Conservation (phyloP, 2,329 filamentous ascomycete species). For the Fusarium kyushuense region DNA sequence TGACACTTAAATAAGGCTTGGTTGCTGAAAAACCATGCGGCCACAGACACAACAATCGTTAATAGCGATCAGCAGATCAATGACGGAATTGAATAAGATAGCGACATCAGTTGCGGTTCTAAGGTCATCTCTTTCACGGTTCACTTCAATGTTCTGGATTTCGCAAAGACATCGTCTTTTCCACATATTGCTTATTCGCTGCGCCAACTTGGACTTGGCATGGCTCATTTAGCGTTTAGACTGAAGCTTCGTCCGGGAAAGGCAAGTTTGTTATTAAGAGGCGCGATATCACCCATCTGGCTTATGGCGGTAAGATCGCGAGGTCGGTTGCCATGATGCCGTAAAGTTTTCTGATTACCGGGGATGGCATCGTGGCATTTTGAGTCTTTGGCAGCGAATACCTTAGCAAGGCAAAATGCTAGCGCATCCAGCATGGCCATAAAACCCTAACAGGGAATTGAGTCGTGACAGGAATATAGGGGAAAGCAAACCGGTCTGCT, state of each 20-base stretch:
- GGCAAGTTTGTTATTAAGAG: conserved; percentile 26
- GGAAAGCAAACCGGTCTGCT: conserved; percentile 9
- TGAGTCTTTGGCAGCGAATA: conserved; percentile 24
- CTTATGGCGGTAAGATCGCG: conserved; percentile 19
- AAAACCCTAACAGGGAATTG: conserved; percentile 15
- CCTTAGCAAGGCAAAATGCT: neutral
- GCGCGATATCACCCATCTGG: conserved; percentile 27
- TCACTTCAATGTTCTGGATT: conserved; percentile 18
- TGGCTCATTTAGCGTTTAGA: conserved; percentile 16
- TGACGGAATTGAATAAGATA: conserved; percentile 7
- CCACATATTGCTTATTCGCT: conserved; percentile 31
- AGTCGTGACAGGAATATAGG: conserved; percentile 6
- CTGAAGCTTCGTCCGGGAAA: conserved; percentile 25
- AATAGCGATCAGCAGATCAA: neutral
- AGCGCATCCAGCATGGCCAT: neutral
- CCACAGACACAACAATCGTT: conserved; percentile 28
- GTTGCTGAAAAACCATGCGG: conserved; percentile 30
- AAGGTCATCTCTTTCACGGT: conserved; percentile 6
- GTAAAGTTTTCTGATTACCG: conserved; percentile 31
- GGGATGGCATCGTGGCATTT: conserved; percentile 36
- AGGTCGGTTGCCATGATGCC: conserved; percentile 22
- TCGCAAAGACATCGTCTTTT: conserved; percentile 20
- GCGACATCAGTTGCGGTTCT: conserved; percentile 17
- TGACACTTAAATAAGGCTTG: conserved; percentile 20
- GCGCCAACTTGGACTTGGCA: conserved; percentile 25